Evolutionary conservation across 306 rosid species (phyloP).

Genomic region (Quercus cerris): DNA sequence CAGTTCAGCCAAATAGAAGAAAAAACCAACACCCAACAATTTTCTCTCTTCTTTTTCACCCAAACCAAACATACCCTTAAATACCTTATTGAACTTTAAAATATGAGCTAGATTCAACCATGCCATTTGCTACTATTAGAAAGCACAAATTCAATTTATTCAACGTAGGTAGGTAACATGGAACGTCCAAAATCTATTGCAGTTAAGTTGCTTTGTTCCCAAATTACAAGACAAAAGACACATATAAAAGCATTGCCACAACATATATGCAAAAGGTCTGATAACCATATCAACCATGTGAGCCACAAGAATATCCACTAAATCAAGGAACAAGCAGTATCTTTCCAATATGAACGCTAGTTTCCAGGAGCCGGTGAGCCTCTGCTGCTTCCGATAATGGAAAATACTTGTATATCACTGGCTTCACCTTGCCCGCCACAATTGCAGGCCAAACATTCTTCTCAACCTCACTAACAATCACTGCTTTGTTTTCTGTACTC

Average conservation of each 20-base stretch:
- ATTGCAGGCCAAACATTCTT: constrained; percentile 95
- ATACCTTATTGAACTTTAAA: no score
- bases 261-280: neutral
- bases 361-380: constrained; percentile 75
- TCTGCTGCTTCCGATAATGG: constrained; percentile 74
- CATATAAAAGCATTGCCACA: neutral
- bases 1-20: no score
- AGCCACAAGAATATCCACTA: neutral
- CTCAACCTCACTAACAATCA: constrained; percentile 73
- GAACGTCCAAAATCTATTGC: neutral
- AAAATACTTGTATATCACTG: constrained; percentile 58
- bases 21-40: no score
- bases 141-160: no score
- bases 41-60: no score
- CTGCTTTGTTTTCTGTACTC: constrained; percentile 68
- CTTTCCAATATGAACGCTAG: constrained; percentile 80
- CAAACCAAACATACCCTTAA: no score
- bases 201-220: neutral
- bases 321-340: constrained; percentile 65
- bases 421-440: constrained; percentile 75
- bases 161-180: neutral
- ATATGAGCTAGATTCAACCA: no score
- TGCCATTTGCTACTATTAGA: no score
- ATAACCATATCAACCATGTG: neutral
- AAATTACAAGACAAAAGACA: neutral